Percentiles rank a stretch among this genome's conserved stretches.
These are phyloP conservation scores for Penicillium fuscoglaucum DNA, from an alignment of 2,329 filamentous ascomycete genomes.

Conservation along the genomic window DNA sequence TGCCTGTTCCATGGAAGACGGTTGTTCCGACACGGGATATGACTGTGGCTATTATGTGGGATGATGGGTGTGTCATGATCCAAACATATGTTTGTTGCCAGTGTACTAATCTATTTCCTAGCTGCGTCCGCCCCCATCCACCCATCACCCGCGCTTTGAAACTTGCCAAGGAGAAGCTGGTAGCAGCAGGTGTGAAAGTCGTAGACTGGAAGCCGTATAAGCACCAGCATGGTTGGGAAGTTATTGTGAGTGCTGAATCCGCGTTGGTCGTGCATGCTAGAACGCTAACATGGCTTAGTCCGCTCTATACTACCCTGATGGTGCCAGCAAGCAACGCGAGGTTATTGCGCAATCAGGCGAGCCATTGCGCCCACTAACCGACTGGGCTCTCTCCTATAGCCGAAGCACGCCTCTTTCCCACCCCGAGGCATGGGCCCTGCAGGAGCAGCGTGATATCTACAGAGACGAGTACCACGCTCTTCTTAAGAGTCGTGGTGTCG, in stretches of 20 bases:
- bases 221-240: slow-evolving; percentile 36
- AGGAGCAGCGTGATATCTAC: slow-evolving; percentile 31
- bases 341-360: slow-evolving; percentile 43
- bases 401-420: slow-evolving; percentile 26
- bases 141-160: slow-evolving; percentile 34
- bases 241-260: slow-evolving; percentile 30
- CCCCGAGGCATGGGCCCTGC: slow-evolving; percentile 31
- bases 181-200: slow-evolving; percentile 50
- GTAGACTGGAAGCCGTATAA: slow-evolving; percentile 40
- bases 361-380: slow-evolving; percentile 47
- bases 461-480: slow-evolving; percentile 36
- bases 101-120: slow-evolving; percentile 10
- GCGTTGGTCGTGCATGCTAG: slow-evolving; percentile 1
- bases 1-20: slow-evolving; percentile 45
- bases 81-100: neutral
- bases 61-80: slow-evolving; percentile 52
- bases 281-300: slow-evolving; percentile 35
- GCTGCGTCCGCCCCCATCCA: slow-evolving; percentile 64
- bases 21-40: slow-evolving; percentile 27
- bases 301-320: slow-evolving; percentile 52
- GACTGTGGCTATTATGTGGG: slow-evolving; percentile 61
- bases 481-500: slow-evolving; percentile 31
- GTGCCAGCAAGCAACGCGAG: slow-evolving; percentile 34
- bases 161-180: slow-evolving; percentile 25
- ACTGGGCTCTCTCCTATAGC: slow-evolving; percentile 39